A percentile compares a stretch with the other conserved stretches of the same genome.
phyloP scores from a whole-genome alignment of 2,329 filamentous ascomycete genomes.

The Pseudofabraea citricarpa region DNA sequence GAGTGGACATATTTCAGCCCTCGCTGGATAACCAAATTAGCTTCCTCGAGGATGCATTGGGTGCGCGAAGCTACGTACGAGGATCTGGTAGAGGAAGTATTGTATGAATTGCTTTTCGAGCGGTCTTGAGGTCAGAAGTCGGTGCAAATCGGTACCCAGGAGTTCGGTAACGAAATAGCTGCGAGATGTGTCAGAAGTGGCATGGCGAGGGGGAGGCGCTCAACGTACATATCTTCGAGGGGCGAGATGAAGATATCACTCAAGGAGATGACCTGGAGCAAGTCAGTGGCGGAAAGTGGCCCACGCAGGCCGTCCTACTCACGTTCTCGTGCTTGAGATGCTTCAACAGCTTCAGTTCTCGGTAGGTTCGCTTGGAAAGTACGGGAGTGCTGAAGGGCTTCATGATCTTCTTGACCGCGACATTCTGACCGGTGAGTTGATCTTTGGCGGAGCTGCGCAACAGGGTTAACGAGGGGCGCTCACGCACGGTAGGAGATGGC shows the following conservation, averaged over 20 bases:
- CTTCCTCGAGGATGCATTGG: conserved; percentile 1
- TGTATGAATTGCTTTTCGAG: conserved; percentile 99
- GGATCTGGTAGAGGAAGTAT: conserved; percentile 98
- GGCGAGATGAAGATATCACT: conserved; percentile 99
- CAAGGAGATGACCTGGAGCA: conserved; percentile 79
- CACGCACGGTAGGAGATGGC: not conserved
- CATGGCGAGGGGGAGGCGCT: conserved; percentile 12
- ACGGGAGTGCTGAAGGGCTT: conserved; percentile 99
- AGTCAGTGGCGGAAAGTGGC: conserved; percentile 24
- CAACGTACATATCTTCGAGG: conserved; percentile 84
- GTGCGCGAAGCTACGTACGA: conserved; percentile 53
- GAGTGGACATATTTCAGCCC: conserved; percentile 99
- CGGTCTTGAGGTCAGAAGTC: conserved; percentile 88
- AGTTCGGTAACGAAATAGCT: conserved; percentile 99
- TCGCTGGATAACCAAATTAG: conserved; percentile 51
- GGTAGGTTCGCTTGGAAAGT: conserved; percentile 93
- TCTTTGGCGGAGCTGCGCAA: conserved; percentile 82
- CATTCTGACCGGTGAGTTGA: conserved; percentile 93
- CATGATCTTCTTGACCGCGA: conserved; percentile 99
- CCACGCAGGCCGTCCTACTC: no score
- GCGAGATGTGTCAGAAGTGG: conserved; percentile 13
- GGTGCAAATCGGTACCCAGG: conserved; percentile 92
- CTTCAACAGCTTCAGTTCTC: conserved; percentile 95
- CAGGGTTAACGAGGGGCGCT: conserved; percentile 47
- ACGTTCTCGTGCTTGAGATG: conserved; percentile 97